A percentile compares a stretch with the other conserved stretches of the same genome.
phyloP scores from a whole-genome alignment of 495 filamentous ascomycete species.

The Acidomyces sp. region DNA sequence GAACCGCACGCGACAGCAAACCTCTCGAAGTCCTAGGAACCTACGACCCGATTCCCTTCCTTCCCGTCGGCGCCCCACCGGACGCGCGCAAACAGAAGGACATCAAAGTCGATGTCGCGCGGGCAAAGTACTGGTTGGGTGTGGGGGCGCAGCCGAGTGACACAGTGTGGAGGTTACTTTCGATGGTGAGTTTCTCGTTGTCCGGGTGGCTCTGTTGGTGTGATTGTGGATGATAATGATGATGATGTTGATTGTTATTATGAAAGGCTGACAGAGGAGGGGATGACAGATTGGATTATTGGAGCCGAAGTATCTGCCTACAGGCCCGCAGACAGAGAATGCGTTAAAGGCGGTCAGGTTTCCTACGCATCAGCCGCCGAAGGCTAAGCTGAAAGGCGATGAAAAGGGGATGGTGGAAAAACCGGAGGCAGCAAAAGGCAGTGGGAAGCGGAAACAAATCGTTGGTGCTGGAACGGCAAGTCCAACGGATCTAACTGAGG shows the following conservation, averaged over 20 bases:
- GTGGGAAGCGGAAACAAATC: too few relatives aligned
- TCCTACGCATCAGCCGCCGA: slow-evolving; percentile 9
- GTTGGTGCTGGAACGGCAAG: slow-evolving; percentile 5
- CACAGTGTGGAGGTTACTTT: slow-evolving; percentile 70
- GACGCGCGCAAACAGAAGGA: slow-evolving; percentile 61
- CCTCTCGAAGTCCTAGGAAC: slow-evolving; percentile 92
- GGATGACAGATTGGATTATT: slow-evolving; percentile 39
- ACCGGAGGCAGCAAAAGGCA: too few relatives aligned
- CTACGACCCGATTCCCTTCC: slow-evolving; percentile 80
- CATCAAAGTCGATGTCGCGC: slow-evolving; percentile 64
- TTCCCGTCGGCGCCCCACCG: slow-evolving; percentile 44
- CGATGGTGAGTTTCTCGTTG: slow-evolving; percentile 51
- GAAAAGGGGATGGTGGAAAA: too few relatives aligned
- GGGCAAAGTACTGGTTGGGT: slow-evolving; percentile 91
- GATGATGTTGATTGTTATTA: too few relatives aligned
- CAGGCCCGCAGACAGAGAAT: slow-evolving; percentile 13
- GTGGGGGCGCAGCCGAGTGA: slow-evolving; percentile 92
- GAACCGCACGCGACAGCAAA: slow-evolving; percentile 68
- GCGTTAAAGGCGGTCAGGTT: slow-evolving; percentile 18
- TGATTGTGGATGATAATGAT: too few relatives aligned
- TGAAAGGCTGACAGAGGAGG: too few relatives aligned
- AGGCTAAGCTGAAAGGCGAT: background rate
- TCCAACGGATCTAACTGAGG: slow-evolving; percentile 4
- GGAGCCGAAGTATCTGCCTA: slow-evolving; percentile 51
- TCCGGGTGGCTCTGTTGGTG: background rate